These are phyloP conservation scores for Oryza coarctata DNA, from an alignment of 176 grass and related monocot species.

Conservation along the genomic window DNA sequence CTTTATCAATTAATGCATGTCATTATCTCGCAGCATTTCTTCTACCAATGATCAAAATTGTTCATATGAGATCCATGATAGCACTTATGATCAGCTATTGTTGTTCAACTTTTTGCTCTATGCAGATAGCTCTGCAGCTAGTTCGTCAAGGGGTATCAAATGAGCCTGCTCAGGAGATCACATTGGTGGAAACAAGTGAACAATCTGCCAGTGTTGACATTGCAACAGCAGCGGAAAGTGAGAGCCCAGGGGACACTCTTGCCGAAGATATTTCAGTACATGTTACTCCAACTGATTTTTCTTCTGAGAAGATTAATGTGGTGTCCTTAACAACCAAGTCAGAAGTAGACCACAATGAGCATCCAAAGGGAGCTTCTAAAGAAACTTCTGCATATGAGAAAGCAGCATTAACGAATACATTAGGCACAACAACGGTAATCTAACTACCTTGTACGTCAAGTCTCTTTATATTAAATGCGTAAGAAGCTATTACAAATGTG, in stretches of 20 bases:
- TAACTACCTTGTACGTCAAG: background rate
- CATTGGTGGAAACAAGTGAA: constrained; percentile 31
- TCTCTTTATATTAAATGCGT: background rate
- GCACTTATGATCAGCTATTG: background rate
- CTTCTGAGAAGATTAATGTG: constrained; percentile 16
- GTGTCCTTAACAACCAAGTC: background rate
- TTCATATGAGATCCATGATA: background rate
- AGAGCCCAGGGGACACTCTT: background rate
- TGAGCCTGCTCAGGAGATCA: constrained; percentile 35
- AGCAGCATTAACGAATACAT: background rate
- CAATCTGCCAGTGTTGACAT: constrained; percentile 8
- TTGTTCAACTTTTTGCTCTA: background rate
- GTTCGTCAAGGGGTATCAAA: constrained; percentile 48
- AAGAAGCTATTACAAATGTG: constrained; percentile 8
- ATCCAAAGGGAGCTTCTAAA: background rate
- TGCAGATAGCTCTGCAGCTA: constrained; percentile 64
- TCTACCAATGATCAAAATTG: background rate
- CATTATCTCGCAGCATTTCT: background rate
- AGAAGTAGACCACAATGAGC: constrained; percentile 11
- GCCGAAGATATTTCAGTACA: constrained; percentile 26
- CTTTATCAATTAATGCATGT: background rate
- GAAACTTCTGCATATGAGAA: background rate
- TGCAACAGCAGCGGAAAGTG: constrained; percentile 21
- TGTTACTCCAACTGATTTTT: constrained; percentile 9
- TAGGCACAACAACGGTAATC: constrained; percentile 25